Evolutionary conservation across 441 rosid species (phyloP).

Genomic region (Bruguiera hainesii): DNA sequence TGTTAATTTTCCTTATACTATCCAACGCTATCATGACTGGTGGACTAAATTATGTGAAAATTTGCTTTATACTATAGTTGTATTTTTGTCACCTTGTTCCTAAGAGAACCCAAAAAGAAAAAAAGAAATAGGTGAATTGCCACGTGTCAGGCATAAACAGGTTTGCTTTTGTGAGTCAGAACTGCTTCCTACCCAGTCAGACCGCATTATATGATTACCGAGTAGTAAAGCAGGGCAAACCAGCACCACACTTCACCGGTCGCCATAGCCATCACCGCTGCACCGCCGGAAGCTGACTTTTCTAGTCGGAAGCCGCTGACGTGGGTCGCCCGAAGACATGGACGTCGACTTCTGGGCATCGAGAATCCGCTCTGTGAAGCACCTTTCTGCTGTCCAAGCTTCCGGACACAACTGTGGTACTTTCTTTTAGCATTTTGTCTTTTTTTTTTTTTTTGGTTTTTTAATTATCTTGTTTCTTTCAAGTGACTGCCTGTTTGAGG

Average conservation of each 20-base stretch:
- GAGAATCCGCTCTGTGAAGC: slow-evolving; percentile 33
- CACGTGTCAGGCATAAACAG: slow-evolving; percentile 29
- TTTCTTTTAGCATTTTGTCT: background rate
- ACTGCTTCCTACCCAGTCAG: slow-evolving; percentile 12
- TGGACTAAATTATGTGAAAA: too few relatives aligned
- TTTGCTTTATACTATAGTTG: too few relatives aligned
- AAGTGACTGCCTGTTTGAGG: background rate
- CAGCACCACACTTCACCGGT: background rate
- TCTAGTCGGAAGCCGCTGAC: slow-evolving; percentile 8
- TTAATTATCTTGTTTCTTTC: background rate
- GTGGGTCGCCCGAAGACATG: slow-evolving; percentile 25
- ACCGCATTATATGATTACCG: slow-evolving; percentile 5
- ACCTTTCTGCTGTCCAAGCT: slow-evolving; percentile 29
- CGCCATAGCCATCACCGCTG: background rate
- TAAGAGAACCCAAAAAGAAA: too few relatives aligned
- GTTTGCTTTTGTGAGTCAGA: slow-evolving; percentile 25
- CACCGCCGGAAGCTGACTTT: slow-evolving; percentile 8
- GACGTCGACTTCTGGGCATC: slow-evolving; percentile 42
- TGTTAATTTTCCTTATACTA: too few relatives aligned
- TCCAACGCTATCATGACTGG: too few relatives aligned
- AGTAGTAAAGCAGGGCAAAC: background rate
- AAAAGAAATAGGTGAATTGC: background rate
- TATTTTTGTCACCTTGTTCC: too few relatives aligned
- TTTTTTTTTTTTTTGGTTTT: background rate
- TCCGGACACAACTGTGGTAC: slow-evolving; percentile 32